These are phyloP conservation scores for Taphrina flavorubra DNA, from an alignment of 1,139 yeast genomes.

Conservation along the genomic window DNA sequence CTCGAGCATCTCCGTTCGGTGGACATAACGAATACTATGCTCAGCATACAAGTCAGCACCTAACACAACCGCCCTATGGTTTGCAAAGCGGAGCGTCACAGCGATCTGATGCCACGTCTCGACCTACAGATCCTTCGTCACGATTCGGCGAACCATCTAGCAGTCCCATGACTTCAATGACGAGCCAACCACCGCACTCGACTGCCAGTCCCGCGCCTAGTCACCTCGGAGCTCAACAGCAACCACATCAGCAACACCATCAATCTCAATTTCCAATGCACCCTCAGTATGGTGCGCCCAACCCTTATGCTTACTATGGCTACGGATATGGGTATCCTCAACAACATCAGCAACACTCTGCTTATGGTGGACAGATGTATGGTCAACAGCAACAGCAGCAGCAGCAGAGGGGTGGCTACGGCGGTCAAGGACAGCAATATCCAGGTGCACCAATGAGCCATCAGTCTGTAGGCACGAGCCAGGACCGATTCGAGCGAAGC, in stretches of 20 bases:
- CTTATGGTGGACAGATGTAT: constrained; percentile 34
- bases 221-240: constrained; percentile 34
- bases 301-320: constrained; percentile 40
- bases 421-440: constrained; percentile 10
- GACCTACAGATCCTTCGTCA: constrained; percentile 13
- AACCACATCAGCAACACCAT: constrained; percentile 5
- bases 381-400: constrained; percentile 38
- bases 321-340: constrained; percentile 39
- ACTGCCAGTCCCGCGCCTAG: constrained; percentile 24
- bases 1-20: constrained; percentile 32
- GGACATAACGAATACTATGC: constrained; percentile 25
- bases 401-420: constrained; percentile 19
- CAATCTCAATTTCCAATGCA: constrained; percentile 32
- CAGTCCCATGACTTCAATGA: constrained; percentile 27
- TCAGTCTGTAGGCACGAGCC: constrained; percentile 36
- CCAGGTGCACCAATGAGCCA: constrained; percentile 22
- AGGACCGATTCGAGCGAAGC: constrained; percentile 37
- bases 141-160: constrained; percentile 16
- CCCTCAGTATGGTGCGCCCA: constrained; percentile 37
- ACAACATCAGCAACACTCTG: constrained; percentile 26
- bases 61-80: constrained; percentile 9
- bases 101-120: constrained; percentile 8
- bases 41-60: constrained; percentile 19
- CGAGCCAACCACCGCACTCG: constrained; percentile 31
- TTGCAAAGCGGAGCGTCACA: constrained; percentile 16